Conservation (phyloP, 1,284 basidiomycete species). For the Malassezia restricta region DNA sequence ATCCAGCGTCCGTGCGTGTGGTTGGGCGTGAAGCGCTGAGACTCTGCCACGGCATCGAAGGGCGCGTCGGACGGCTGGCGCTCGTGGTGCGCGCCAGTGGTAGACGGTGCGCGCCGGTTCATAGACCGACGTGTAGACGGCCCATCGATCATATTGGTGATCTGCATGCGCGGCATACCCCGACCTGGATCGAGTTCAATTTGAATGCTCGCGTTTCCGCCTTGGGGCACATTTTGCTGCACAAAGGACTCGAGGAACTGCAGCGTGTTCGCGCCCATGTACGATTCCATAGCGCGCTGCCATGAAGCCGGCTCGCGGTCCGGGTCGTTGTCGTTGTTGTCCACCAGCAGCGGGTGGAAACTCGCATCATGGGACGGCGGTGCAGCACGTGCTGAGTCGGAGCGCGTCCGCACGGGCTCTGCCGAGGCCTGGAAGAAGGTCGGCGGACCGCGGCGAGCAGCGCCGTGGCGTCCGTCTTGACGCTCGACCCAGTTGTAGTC, state of each 20-base stretch:
- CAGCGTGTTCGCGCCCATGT: slow-evolving; percentile 67
- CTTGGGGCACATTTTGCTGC: slow-evolving; percentile 36
- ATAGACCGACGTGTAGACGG: background rate
- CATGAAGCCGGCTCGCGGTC: slow-evolving; percentile 10
- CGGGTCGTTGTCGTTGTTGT: slow-evolving; percentile 45
- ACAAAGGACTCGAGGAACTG: slow-evolving; percentile 69
- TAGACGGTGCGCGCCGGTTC: background rate
- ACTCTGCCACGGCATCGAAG: slow-evolving; percentile 31
- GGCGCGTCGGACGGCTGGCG: slow-evolving; percentile 14
- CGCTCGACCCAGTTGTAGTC: no score
- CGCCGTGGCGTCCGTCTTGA: no score
- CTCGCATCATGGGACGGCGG: background rate
- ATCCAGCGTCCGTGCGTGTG: slow-evolving; percentile 77
- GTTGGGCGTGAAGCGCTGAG: slow-evolving; percentile 53
- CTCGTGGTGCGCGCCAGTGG: background rate
- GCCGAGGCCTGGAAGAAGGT: slow-evolving; percentile 19
- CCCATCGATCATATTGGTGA: slow-evolving; percentile 19
- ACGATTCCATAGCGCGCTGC: slow-evolving; percentile 65
- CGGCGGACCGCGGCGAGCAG: slow-evolving; percentile 15
- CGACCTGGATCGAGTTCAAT: slow-evolving; percentile 32
- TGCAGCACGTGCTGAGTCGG: background rate
- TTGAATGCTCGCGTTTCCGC: slow-evolving; percentile 23
- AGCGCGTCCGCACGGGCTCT: no score
- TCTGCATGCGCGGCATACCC: slow-evolving; percentile 22
- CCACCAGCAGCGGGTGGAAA: slow-evolving; percentile 65